Percentiles rank a stretch among this genome's conserved stretches.
phyloP scores from a whole-genome alignment of 73 alveolate species.

The Symbiodinium natans region DNA sequence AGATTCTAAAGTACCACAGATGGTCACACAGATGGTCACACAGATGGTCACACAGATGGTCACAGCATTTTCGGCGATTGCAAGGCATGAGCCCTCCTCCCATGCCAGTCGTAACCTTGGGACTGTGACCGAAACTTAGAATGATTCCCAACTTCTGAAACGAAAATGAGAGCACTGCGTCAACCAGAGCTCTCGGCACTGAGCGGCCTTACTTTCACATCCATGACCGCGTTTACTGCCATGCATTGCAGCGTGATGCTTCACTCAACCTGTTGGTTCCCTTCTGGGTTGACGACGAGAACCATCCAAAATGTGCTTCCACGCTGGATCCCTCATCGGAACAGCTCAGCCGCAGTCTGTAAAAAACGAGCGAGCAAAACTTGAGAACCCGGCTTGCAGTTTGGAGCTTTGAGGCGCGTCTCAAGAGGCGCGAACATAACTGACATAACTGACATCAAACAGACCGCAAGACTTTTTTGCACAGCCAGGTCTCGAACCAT shows the following conservation, averaged over 20 bases:
- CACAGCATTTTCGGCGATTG: background rate
- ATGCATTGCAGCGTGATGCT: background rate
- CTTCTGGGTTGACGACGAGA: background rate
- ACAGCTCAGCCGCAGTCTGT: background rate
- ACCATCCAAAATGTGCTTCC: constrained; percentile 67
- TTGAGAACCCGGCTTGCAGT: constrained; percentile 38
- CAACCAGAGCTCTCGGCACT: constrained; percentile 56
- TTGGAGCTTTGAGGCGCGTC: constrained; percentile 22
- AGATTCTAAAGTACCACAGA: background rate
- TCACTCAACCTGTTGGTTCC: background rate
- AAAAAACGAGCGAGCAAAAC: background rate
- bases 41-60: too few relatives aligned
- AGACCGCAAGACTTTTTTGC: background rate
- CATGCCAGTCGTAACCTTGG: constrained; percentile 82
- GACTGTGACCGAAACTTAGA: background rate
- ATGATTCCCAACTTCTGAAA: background rate
- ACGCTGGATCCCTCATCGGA: constrained; percentile 28
- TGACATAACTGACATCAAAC: background rate
- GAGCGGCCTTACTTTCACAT: background rate
- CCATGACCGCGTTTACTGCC: background rate
- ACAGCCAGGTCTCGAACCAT: constrained; percentile 13
- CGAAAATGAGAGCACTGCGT: background rate
- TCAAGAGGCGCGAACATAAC: too few relatives aligned
- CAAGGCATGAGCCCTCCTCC: constrained; percentile 60
- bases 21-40: too few relatives aligned